Conservation (phyloP, 1,139 yeast genomes). For the Sugiyamaella pinicola region DNA sequence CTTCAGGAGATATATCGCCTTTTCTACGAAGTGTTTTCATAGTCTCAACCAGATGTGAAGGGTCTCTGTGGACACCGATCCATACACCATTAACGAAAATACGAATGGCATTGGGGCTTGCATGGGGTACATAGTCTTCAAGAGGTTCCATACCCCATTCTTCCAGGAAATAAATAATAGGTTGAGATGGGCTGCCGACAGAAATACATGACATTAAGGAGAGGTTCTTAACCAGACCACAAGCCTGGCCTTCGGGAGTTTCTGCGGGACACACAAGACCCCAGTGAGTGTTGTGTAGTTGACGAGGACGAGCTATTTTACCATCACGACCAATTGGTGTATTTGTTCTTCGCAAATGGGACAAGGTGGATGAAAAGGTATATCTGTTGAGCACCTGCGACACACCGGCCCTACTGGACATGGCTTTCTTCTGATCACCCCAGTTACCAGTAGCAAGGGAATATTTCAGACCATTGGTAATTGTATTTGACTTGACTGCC, state of each 20-base stretch:
- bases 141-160: constrained; percentile 99
- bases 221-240: constrained; percentile 96
- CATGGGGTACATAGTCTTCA: constrained; percentile 93
- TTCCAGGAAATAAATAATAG: constrained; percentile 87
- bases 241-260: constrained; percentile 99
- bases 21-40: constrained; percentile 90
- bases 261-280: constrained; percentile 99
- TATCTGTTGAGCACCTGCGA: constrained; percentile 97
- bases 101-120: constrained; percentile 88
- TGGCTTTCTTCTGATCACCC: constrained; percentile 99
- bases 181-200: constrained; percentile 97
- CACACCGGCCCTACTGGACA: constrained; percentile 99
- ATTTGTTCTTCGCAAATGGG: constrained; percentile 97
- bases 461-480: constrained; percentile 95
- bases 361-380: constrained; percentile 94
- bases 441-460: constrained; percentile 99
- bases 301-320: constrained; percentile 97
- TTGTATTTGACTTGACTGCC: constrained; percentile 96
- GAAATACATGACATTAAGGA: constrained; percentile 97
- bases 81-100: constrained; percentile 98
- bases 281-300: constrained; percentile 98
- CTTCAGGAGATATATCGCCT: constrained; percentile 96
- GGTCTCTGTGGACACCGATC: constrained; percentile 98
- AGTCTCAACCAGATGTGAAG: constrained; percentile 85
- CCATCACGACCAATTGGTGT: constrained; percentile 99